Evolutionary conservation across 164 flowering plant genomes (phyloP), one percentile per base, ranked within the genome.

Genomic region (Pachysandra terminalis): DNA sequence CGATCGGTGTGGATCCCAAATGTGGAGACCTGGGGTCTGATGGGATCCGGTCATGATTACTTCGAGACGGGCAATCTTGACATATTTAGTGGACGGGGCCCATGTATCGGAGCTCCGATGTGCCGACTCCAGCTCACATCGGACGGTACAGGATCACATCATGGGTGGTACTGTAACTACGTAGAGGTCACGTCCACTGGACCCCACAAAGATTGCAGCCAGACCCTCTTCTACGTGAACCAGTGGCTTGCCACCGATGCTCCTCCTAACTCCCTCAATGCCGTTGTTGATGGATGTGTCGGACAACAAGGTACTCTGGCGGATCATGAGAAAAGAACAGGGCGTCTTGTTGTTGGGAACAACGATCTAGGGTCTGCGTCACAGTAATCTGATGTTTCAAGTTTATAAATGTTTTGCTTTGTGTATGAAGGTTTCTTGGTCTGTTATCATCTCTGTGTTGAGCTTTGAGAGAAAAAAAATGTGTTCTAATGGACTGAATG

Each of bases 181-280:
- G 67, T 90, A 9, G 85, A 90, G 74, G 90, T 90, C 41, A 84
- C 91, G 0, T 52, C 83, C 24, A 80, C 96, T 8, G 92, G 92
- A 21, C 81, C 82, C 9, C 89, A 87, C 64, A 73, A 22, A 45
- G 45, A 9, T 0, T 90, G 90, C 54, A 59, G 64, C 41, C 77
- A 87, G 70, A 61, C 79, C 45, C 21, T 68, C 45, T 89, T 87
- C 73, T 64, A 80, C 21, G 87, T 89, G 7, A 75, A 83, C 7
- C 90, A 73, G 72, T 87, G 96, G 96, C 79, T 90, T 12, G 79
- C 86, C 9, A 28, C 19, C 0, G 86, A 86, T 52, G 82, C 77
- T 5, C 69, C 89, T 3, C 96, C 96, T 0, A 81, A 63, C 54
- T 9, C 75, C 59, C 78, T 86, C 37, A 63, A 84, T 5, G 82